phyloP scores from a whole-genome alignment of 2,329 filamentous ascomycete species.

The Sporothrix protearum region DNA sequence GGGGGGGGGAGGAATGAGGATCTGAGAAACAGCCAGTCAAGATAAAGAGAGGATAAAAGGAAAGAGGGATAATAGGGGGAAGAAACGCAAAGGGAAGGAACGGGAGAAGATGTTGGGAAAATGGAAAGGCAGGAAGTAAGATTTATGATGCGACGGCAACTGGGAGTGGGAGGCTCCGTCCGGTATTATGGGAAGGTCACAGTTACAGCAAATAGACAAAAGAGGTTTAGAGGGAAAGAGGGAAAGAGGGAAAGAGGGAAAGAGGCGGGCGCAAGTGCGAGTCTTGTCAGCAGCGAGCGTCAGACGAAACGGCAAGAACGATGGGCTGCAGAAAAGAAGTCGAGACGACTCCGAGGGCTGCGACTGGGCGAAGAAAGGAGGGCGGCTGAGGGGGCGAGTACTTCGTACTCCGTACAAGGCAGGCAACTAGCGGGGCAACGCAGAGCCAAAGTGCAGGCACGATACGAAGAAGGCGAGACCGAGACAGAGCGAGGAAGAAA shows the following conservation, averaged over 20 bases:
- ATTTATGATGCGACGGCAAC: slow-evolving; percentile 2
- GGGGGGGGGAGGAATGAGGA: background rate
- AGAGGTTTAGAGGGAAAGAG: no score
- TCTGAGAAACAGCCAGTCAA: background rate
- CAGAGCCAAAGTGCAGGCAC: background rate
- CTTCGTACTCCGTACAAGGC: background rate
- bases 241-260: background rate
- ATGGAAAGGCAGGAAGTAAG: background rate
- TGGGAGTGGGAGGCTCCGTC: background rate
- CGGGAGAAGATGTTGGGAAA: slow-evolving; percentile 6
- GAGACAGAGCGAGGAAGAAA: background rate
- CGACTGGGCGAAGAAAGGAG: background rate
- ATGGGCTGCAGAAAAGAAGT: background rate
- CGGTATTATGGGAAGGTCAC: background rate
- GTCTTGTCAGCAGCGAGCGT: background rate
- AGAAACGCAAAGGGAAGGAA: background rate
- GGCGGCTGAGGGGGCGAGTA: background rate
- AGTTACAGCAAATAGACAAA: no score
- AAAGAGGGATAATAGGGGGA: background rate
- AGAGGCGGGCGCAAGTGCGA: background rate
- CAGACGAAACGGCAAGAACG: background rate
- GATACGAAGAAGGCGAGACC: background rate
- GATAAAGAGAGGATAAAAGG: background rate
- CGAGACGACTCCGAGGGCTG: background rate
- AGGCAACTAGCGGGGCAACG: slow-evolving; percentile 11